Conservation (phyloP, 1,139 yeast species). For the Torulaspora globosa region DNA sequence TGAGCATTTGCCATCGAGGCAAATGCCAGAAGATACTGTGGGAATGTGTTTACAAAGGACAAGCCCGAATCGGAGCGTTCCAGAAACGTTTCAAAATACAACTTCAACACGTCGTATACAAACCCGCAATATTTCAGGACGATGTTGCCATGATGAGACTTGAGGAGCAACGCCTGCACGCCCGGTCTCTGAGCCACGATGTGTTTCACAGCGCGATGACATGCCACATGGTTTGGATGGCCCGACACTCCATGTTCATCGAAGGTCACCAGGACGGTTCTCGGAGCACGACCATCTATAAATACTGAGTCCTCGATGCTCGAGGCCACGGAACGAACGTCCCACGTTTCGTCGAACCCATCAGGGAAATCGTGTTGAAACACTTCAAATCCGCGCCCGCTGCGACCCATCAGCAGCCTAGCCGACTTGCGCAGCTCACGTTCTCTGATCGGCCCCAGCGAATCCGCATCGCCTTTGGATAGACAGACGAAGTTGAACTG, state of each 20-base stretch:
- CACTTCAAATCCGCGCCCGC: constrained; percentile 47
- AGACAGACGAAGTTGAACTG: constrained; percentile 60
- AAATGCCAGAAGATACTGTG: constrained; percentile 55
- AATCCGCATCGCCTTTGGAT: constrained; percentile 73
- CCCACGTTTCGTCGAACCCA: constrained; percentile 73
- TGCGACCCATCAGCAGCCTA: constrained; percentile 50
- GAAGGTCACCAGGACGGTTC: constrained; percentile 61
- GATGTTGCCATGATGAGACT: constrained; percentile 14
- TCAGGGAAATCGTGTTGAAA: constrained; percentile 50
- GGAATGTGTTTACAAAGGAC: constrained; percentile 36
- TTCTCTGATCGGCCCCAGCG: constrained; percentile 60
- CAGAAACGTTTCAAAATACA: constrained; percentile 3
- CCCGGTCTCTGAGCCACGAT: constrained; percentile 30
- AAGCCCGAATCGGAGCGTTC: constrained; percentile 27
- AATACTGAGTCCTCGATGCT: constrained; percentile 8
- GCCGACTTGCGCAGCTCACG: constrained; percentile 60
- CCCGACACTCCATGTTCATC: constrained; percentile 78
- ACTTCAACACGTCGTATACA: constrained; percentile 39
- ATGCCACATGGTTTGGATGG: constrained; percentile 79
- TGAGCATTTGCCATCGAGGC: constrained; percentile 84
- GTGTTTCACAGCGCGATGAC: constrained; percentile 51
- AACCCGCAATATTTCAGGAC: constrained; percentile 36
- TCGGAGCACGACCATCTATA: constrained; percentile 16
- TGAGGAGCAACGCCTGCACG: constrained; percentile 8
- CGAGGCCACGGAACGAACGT: constrained; percentile 34